Base-by-base conservation (phyloP, 176 grass and related monocot genomes). In the Zoysia japonica region DNA sequence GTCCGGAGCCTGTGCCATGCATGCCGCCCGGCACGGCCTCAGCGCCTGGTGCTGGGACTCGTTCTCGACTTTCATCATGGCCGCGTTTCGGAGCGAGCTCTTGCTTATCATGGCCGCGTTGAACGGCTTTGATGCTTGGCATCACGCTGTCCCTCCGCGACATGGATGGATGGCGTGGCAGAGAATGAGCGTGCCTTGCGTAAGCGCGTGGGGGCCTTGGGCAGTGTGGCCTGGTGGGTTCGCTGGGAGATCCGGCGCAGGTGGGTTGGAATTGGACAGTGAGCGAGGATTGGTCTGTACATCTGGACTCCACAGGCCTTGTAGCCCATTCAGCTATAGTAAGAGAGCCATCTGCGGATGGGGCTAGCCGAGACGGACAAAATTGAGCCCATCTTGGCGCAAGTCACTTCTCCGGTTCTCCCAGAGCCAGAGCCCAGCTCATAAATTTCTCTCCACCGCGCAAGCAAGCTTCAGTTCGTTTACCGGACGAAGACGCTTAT, bases 31-130 rank as follows among this genome's bases (percentile, higher is more conserved):
- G 28, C 28, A 28, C 28, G 28, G 28, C 28, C 28, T 28, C 28
- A 28, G 28, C 28, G 78, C 84, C 67, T 38, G 39, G 40, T 42
- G 51, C 43, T n/a, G 15, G 47, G 15, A 15, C 17, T 12, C 67
- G 67, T 65, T 47, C 28, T 28, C 28, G 28, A 28, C 28, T 28
- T 28, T 28, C 28, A 65, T 82, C 65, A 87, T 76, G 61, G 47
- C 72, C 41, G 54, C 54, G 74, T 62, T 61, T 11, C 11, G 5
- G 45, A 77, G 37, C 2, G 54, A 7, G 43, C 6, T 36, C 59
- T 36, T 61, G 59, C 59, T 45, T 47, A 81, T 81, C 67, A 81
- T 48, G 17, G 12, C 71, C 51, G 12, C 70, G 84, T 80, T 79
- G 76, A 85, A 78, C 61, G 75, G 2, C 19, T n/a, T 38, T 67